A percentile compares a stretch with the other conserved stretches of the same genome.
These are phyloP conservation scores for Chernovozyma aurita DNA, from an alignment of 1,139 yeast species.

Conservation along the genomic window DNA sequence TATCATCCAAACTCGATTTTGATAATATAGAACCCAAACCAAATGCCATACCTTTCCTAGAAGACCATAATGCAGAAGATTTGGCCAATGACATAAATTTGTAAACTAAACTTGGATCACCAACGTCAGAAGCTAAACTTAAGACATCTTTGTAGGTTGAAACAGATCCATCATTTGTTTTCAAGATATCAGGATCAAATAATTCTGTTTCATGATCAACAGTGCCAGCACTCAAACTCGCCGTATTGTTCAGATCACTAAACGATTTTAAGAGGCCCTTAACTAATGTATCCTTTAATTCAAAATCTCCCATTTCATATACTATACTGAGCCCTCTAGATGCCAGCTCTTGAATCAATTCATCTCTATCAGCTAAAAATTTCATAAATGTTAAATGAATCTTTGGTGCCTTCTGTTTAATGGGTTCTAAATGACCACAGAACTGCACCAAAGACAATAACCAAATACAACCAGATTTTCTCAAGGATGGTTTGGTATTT, in stretches of 20 bases:
- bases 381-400: constrained; percentile 73
- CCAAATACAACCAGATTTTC: constrained; percentile 85
- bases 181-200: constrained; percentile 77
- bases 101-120: constrained; percentile 91
- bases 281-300: constrained; percentile 68
- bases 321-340: constrained; percentile 81
- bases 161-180: constrained; percentile 79
- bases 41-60: constrained; percentile 90
- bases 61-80: constrained; percentile 85
- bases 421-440: constrained; percentile 47
- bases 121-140: constrained; percentile 86
- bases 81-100: constrained; percentile 92
- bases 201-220: constrained; percentile 77
- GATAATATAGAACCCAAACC: constrained; percentile 85
- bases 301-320: constrained; percentile 71
- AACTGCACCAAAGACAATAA: constrained; percentile 73
- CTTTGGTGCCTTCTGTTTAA: constrained; percentile 43
- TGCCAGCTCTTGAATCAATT: constrained; percentile 85
- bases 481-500: constrained; percentile 65
- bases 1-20: constrained; percentile 65
- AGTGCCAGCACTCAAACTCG: constrained; percentile 44
- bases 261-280: constrained; percentile 74
- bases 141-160: constrained; percentile 86
- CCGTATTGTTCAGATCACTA: constrained; percentile 60
- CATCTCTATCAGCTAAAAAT: constrained; percentile 75